Evolutionary conservation across 2,329 filamentous ascomycete species (phyloP), one percentile per base, ranked within the genome.

Genomic region (Claviceps digitariae): DNA sequence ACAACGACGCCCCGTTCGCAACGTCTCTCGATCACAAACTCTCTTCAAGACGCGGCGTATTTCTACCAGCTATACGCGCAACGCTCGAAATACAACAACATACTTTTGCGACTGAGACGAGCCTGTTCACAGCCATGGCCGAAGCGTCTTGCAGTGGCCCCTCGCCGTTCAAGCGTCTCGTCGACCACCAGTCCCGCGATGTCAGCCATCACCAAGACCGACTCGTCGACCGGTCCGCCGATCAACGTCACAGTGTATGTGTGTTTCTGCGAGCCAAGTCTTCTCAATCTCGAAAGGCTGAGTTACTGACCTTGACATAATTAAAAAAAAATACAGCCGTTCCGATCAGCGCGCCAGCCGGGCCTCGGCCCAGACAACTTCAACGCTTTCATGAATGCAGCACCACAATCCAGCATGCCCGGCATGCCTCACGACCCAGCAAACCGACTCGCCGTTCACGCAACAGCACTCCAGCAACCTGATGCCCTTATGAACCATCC

Each of bases 171-270:
- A 73, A 73, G 63, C 67, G 65, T 13, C 64, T 73, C 44, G 59
- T 70, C 21, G 69, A 73, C 9, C 69, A 73, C 41, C 69, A 73
- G 50, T 62, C 64, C n/a, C 66, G 66, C 46, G 70, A 73, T 59
- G 63, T 65, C 49, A 69, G 68, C 58, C 67, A 68, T 51, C 70
- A 71, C 17, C 69, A 72, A 56, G 69, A 72, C 56, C 64, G 68
- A n/a, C 59, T 70, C 20, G 58, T 66, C 51, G 61, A 65, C 55
- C 63, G 61, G 52, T 51, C 59, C n/a, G 61, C 60, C 34, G 53
- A 60, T 25, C 62, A 63, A 41, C 55, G 61, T 21, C 62, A 62
- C 48, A 58, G 59, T 55, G 68, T 71, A 63, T 61, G 66, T 60
- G 43, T 31, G 47, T 50, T 23, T 52, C 23, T 13, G 21, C 15